Percentiles rank a stretch among this genome's conserved stretches.
These are phyloP conservation scores for Polygonum aviculare DNA, from an alignment of 148 eudicot species.

Conservation along the genomic window DNA sequence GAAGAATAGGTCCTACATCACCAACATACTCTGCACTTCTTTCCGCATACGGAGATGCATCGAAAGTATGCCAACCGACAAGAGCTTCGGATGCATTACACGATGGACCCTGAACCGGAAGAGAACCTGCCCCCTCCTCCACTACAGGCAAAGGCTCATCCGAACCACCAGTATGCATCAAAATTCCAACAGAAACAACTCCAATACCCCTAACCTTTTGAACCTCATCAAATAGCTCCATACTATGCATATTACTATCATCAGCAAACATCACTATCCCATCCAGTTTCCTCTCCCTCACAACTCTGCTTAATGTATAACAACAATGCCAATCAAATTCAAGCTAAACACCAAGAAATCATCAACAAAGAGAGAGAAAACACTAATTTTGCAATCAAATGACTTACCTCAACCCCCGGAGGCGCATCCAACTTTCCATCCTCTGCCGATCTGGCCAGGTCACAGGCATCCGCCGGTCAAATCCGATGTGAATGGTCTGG, in stretches of 20 bases:
- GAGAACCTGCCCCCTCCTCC: slow-evolving; percentile 30
- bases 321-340: slow-evolving; percentile 14
- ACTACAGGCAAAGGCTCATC: slow-evolving; percentile 31
- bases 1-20: slow-evolving; percentile 67
- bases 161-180: slow-evolving; percentile 56
- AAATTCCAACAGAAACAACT: slow-evolving; percentile 86
- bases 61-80: slow-evolving; percentile 83
- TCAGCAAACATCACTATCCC: slow-evolving; percentile 93
- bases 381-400: neutral
- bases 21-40: slow-evolving; percentile 71
- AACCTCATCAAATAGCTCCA: slow-evolving; percentile 91
- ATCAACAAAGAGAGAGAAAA: neutral
- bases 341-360: neutral
- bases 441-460: slow-evolving; percentile 67
- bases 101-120: slow-evolving; percentile 93
- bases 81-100: slow-evolving; percentile 79
- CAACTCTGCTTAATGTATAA: slow-evolving; percentile 44
- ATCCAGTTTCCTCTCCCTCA: slow-evolving; percentile 67
- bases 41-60: slow-evolving; percentile 43
- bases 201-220: slow-evolving; percentile 78
- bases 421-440: slow-evolving; percentile 68
- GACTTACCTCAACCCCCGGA: slow-evolving; percentile 58
- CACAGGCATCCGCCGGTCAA: slow-evolving; percentile 43
- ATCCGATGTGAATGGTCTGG: slow-evolving; percentile 55
- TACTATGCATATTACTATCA: slow-evolving; percentile 95